Percentiles rank a stretch among this genome's conserved stretches.
Conservation (phyloP, 768 basidiomycete genomes). For the Boletus huronensis region DNA sequence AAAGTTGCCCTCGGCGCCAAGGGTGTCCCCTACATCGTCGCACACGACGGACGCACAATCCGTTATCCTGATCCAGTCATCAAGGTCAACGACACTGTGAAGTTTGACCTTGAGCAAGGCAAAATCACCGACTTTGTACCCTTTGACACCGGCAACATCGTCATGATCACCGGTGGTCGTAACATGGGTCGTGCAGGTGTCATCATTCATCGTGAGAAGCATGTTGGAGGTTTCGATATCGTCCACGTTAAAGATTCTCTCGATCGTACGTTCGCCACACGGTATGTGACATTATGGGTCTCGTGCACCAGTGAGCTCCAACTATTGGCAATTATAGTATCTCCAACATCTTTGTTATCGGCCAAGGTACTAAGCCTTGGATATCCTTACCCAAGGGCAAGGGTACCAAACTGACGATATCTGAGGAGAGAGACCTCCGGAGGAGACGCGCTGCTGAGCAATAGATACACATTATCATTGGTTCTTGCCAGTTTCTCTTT, state of each 20-base stretch:
- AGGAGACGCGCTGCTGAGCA: constrained; percentile 77
- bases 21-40: constrained; percentile 95
- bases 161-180: constrained; percentile 97
- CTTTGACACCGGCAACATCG: constrained; percentile 97
- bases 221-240: constrained; percentile 97
- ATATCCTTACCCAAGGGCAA: constrained; percentile 96
- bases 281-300: constrained; percentile 48
- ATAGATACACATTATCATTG: constrained; percentile 35
- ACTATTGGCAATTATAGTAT: constrained; percentile 48
- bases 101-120: constrained; percentile 91
- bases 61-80: constrained; percentile 97
- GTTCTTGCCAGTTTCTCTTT: constrained; percentile 2
- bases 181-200: constrained; percentile 99
- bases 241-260: constrained; percentile 95
- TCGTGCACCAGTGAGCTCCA: background rate
- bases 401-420: constrained; percentile 95
- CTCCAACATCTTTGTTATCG: constrained; percentile 97
- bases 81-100: constrained; percentile 96
- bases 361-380: constrained; percentile 93
- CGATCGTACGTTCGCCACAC: constrained; percentile 95
- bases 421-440: constrained; percentile 92
- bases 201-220: constrained; percentile 95
- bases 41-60: constrained; percentile 99
- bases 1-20: constrained; percentile 88
- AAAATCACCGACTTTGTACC: constrained; percentile 92